Conservation (phyloP, 139 green algal species). For the Chlorella sp. region DNA sequence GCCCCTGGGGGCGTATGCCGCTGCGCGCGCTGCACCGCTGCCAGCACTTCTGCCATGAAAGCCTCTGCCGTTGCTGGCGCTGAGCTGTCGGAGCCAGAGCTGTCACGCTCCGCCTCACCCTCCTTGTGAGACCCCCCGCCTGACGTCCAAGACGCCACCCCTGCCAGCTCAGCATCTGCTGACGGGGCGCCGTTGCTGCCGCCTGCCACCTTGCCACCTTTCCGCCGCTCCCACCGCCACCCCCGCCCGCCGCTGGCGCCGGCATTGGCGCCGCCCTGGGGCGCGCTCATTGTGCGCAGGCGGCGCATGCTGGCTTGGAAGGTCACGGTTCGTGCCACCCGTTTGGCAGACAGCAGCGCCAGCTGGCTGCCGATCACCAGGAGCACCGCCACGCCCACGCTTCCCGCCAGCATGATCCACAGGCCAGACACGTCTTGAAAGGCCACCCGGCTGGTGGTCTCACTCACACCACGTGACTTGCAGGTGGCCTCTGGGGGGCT, state of each 20-base stretch:
- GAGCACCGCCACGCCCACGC: conserved; percentile 4
- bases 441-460: background rate
- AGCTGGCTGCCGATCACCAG: background rate
- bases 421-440: conserved; percentile 14
- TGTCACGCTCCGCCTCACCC: background rate
- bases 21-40: background rate
- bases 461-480: conserved; percentile 5
- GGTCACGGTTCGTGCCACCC: background rate
- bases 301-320: background rate
- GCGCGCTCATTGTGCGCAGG: background rate
- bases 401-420: conserved; percentile 32
- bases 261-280: background rate
- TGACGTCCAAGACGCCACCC: too few relatives aligned
- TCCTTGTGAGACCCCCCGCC: background rate
- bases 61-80: background rate
- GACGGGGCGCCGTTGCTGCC: background rate
- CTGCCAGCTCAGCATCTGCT: background rate
- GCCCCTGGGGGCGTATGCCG: background rate
- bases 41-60: background rate
- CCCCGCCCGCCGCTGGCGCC: background rate
- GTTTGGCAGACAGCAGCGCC: background rate
- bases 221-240: background rate
- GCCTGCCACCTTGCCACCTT: background rate
- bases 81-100: background rate
- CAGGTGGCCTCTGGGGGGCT: conserved; percentile 14